These are phyloP conservation scores for Kluyveromyces aestuarii DNA, from an alignment of 805 yeast species.

Conservation along the genomic window DNA sequence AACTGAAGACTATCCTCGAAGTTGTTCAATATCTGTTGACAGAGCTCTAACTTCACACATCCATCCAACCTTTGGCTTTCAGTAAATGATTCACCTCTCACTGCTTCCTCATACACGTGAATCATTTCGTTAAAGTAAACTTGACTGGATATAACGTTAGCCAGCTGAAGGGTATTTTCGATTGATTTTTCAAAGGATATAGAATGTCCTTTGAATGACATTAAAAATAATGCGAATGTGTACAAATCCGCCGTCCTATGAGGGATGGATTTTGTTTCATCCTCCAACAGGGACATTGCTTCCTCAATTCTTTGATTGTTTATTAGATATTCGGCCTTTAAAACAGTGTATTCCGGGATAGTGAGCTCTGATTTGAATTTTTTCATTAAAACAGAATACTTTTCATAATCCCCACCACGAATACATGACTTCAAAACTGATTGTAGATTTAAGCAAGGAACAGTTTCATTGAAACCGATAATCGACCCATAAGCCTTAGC, in stretches of 20 bases:
- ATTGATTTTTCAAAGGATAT: slow-evolving; percentile 9
- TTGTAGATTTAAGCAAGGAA: slow-evolving; percentile 20
- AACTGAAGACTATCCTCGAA: slow-evolving; percentile 15
- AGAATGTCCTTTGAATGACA: slow-evolving; percentile 10
- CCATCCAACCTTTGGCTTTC: neutral
- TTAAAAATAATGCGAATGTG: slow-evolving; percentile 18
- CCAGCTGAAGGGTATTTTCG: slow-evolving; percentile 20
- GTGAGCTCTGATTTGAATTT: slow-evolving; percentile 13
- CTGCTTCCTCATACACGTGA: slow-evolving; percentile 6
- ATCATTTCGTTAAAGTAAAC: slow-evolving; percentile 13
- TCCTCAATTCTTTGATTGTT: slow-evolving; percentile 14
- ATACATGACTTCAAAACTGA: slow-evolving; percentile 19
- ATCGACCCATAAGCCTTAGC: slow-evolving; percentile 12
- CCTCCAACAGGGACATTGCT: slow-evolving; percentile 12
- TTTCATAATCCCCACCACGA: slow-evolving; percentile 15
- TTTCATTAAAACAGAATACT: slow-evolving; percentile 10
- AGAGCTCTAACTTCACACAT: slow-evolving; percentile 7
- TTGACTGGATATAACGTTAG: slow-evolving; percentile 20
- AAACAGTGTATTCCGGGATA: slow-evolving; percentile 6
- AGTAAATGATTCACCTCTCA: neutral
- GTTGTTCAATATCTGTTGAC: slow-evolving; percentile 23
- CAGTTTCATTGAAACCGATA: slow-evolving; percentile 14
- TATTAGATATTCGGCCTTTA: slow-evolving; percentile 19
- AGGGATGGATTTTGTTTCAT: slow-evolving; percentile 7
- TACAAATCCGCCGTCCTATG: slow-evolving; percentile 16